Conservation (phyloP, 148 eudicot genomes). For the Beta vulgaris region DNA sequence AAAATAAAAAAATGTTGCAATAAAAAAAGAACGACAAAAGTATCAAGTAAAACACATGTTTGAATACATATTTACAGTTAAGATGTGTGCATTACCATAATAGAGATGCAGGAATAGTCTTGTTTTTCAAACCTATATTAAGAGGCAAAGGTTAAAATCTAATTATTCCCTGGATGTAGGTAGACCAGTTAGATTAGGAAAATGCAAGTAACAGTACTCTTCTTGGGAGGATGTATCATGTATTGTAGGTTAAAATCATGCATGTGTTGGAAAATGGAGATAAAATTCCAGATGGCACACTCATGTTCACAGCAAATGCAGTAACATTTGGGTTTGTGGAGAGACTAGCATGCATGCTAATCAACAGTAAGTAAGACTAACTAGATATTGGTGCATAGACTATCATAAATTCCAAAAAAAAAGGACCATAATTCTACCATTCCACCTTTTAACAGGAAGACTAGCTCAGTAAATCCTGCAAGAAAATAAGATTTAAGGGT, state of each 20-base stretch:
- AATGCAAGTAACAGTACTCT: not conserved
- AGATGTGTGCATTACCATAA: too few relatives aligned
- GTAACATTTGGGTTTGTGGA: conserved; percentile 3
- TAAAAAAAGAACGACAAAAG: too few relatives aligned
- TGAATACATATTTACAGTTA: too few relatives aligned
- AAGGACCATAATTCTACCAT: not conserved
- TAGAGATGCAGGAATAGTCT: too few relatives aligned
- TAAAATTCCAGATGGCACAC: not conserved
- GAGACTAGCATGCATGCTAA: conserved; percentile 12
- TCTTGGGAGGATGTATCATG: not conserved
- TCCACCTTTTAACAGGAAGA: conserved; percentile 7
- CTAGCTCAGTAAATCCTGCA: conserved; percentile 28
- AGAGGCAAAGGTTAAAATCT: not conserved
- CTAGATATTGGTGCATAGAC: not conserved
- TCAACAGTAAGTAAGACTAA: conserved; percentile 8
- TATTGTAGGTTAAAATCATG: not conserved
- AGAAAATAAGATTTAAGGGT: conserved; percentile 11
- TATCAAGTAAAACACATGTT: too few relatives aligned
- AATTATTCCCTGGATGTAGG: not conserved
- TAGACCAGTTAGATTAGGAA: not conserved
- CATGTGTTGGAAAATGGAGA: not conserved
- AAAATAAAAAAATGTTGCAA: too few relatives aligned
- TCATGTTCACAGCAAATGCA: not conserved
- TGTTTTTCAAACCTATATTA: too few relatives aligned
- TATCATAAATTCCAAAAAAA: not conserved